These are phyloP conservation scores for Ophiostoma sp. DNA, from an alignment of 2,329 filamentous ascomycete genomes.

Conservation along the genomic window DNA sequence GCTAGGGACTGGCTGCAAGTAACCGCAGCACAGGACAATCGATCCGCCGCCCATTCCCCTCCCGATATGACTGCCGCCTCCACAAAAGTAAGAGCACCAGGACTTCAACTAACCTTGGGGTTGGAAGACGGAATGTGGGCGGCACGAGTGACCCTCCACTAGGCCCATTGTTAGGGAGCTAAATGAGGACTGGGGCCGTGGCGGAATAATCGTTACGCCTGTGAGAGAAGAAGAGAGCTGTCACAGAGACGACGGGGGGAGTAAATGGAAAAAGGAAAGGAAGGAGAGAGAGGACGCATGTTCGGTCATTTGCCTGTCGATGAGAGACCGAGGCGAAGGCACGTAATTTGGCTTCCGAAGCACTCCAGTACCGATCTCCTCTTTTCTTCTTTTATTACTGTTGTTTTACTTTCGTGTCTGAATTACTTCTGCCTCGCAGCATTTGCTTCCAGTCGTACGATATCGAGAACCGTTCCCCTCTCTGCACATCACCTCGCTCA, in stretches of 20 bases:
- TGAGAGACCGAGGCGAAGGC: background rate
- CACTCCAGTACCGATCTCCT: background rate
- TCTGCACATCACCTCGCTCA: background rate
- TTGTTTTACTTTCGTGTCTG: background rate
- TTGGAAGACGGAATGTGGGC: slow-evolving; percentile 2
- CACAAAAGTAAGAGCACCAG: background rate
- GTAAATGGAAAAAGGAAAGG: background rate
- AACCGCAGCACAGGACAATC: slow-evolving; percentile 17
- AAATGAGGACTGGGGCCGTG: background rate
- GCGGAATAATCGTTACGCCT: slow-evolving; percentile 21
- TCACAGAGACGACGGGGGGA: background rate
- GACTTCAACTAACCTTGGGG: background rate
- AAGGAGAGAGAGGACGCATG: background rate
- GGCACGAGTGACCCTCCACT: slow-evolving; percentile 1
- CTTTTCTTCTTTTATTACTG: background rate
- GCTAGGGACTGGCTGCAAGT: background rate
- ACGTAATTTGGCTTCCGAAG: background rate
- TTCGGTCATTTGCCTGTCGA: too few species aligned
- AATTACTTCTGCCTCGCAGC: background rate
- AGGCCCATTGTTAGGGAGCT: background rate
- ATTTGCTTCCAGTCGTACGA: background rate
- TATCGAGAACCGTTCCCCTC: background rate
- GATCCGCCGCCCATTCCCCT: slow-evolving; percentile 17
- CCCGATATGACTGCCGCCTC: slow-evolving; percentile 24
- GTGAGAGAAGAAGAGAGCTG: background rate